Evolutionary conservation across 768 basidiomycete genomes (phyloP).

Genomic region (Tricholoma saponaceum): DNA sequence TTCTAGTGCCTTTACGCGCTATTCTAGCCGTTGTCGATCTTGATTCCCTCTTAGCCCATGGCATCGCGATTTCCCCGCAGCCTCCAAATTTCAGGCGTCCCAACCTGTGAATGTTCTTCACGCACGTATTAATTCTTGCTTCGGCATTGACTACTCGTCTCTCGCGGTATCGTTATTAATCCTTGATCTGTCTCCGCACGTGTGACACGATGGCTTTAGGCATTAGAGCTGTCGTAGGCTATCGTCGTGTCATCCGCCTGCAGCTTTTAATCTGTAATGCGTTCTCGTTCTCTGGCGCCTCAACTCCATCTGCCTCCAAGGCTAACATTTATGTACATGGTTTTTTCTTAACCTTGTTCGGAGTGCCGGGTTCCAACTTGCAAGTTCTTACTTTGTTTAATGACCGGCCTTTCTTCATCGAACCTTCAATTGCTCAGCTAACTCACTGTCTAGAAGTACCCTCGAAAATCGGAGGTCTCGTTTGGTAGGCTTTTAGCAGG

Average conservation of each 20-base stretch:
- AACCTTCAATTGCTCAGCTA: constrained; percentile 10
- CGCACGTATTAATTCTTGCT: neutral
- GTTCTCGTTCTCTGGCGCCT: constrained; percentile 1
- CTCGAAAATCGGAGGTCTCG: constrained; percentile 6
- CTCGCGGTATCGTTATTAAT: neutral
- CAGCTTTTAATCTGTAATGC: neutral
- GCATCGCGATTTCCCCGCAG: constrained; percentile 34
- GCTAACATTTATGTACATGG: neutral
- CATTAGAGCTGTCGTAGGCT: constrained; percentile 6
- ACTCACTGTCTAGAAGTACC: constrained; percentile 10
- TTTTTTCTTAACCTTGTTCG: neutral
- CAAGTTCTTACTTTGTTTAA: constrained; percentile 15
- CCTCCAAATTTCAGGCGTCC: neutral
- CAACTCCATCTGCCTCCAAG: neutral
- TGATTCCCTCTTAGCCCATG: constrained; percentile 9
- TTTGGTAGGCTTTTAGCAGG: constrained; percentile 1
- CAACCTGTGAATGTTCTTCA: neutral
- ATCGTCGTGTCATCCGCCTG: neutral
- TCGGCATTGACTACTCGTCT: neutral
- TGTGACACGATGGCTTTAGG: constrained; percentile 15
- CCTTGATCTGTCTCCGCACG: neutral
- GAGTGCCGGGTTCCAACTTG: constrained; percentile 7
- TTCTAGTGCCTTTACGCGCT: neutral
- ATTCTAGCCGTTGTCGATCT: constrained; percentile 10
- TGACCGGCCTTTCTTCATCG: constrained; percentile 11